Percentiles rank a stretch among this genome's conserved stretches.
Evolutionary conservation across 2,329 filamentous ascomycete species (phyloP).

Genomic region (Neophaeococcomyces aloes): DNA sequence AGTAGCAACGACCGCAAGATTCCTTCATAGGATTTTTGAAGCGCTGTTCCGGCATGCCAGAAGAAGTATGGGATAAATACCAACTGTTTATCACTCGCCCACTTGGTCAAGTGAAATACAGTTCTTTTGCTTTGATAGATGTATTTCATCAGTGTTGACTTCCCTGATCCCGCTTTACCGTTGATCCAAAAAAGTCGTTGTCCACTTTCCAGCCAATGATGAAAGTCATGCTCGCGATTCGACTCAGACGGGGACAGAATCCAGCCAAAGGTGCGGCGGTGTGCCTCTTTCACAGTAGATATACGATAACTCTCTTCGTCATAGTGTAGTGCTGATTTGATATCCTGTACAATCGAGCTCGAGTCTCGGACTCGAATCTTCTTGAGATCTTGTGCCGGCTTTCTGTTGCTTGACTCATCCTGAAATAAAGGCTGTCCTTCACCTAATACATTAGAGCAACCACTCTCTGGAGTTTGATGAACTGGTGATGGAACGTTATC

Average conservation of each 20-base stretch:
- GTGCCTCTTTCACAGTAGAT: not conserved
- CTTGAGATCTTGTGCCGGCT: too few species aligned
- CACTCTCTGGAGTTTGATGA: too few species aligned
- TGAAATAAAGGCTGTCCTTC: too few species aligned
- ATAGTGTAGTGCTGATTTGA: not conserved
- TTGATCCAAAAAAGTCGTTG: conserved; percentile 4
- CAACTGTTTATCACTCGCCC: not conserved
- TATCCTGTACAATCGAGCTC: too few species aligned
- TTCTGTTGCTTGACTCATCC: too few species aligned
- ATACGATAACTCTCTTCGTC: conserved; percentile 7
- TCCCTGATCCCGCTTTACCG: conserved; percentile 9
- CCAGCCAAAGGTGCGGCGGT: conserved; percentile 8
- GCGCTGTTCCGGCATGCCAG: not conserved
- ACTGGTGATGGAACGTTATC: too few species aligned
- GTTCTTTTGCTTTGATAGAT: not conserved
- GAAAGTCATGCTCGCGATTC: too few species aligned
- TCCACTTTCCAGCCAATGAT: conserved; percentile 2
- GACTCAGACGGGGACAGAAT: not conserved
- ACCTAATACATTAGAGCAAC: too few species aligned
- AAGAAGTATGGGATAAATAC: not conserved
- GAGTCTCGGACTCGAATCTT: too few species aligned
- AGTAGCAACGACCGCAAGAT: conserved; percentile 3
- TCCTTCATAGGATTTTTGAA: conserved; percentile 7
- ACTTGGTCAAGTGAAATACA: not conserved
- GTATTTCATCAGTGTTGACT: conserved; percentile 11